Base-by-base conservation (phyloP, 139 green algal species). In the Desmodesmus armatus region DNA sequence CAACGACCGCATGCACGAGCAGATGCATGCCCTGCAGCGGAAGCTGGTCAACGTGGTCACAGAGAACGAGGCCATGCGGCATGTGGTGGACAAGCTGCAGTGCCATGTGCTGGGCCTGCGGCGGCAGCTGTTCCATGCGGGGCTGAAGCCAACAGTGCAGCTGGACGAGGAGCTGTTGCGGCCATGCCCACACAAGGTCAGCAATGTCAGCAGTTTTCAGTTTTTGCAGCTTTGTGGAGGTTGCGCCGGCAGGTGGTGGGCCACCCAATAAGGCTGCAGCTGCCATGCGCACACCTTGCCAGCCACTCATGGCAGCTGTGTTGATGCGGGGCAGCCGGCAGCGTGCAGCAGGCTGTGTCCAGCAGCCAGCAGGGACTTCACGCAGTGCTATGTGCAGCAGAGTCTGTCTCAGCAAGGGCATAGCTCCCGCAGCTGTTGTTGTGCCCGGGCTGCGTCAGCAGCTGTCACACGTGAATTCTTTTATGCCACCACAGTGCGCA, bases 41-140 rank as follows among this genome's bases (percentile, higher is more conserved):
- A 86, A 86, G 40, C 40, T 86, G 43, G 51, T 86, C 69, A 69
- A 69, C 25, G 80, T 70, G 6, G 80, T 86, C 3, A 86, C 80
- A 43, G 67, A 86, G 33, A 79, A 78, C 53, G 80, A 86, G 69
- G 80, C 80, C 9, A 35, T 86, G 49, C 80, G 69, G 35, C 80
- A 86, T 58, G 80, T 86, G 3, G 80, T 80, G 35, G 80, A 86
- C 69, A 78, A 79, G 66, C 80, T 86, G 49, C 80, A 86, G 80
- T 78, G 19, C 66, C 39, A 23, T 17, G 80, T 86, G 47, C 69
- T 86, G 5, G 35, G 35, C 39, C 29, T 86, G 47, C 47, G 80
- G 23, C 80, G 80, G 69, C 80, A 86, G 80, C 17, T 86, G 69
- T 66, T 80, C 39, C 6, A n/a, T 3, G 80, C 80, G n/a, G 69